phyloP scores from a whole-genome alignment of 2,329 filamentous ascomycete species.

The Fusarium nisikadoi region DNA sequence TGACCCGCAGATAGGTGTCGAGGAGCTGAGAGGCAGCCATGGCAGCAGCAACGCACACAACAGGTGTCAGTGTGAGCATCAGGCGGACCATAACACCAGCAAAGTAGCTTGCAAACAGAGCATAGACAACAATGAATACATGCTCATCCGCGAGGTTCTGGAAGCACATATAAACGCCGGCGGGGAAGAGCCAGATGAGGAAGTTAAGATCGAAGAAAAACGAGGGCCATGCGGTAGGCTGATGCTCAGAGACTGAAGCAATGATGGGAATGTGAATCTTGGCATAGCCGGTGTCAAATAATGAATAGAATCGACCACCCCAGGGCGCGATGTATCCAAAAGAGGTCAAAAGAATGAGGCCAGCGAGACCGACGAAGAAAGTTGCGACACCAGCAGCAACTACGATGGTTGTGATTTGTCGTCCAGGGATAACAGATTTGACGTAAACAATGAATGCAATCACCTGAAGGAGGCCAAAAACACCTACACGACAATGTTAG shows the following conservation, averaged over 20 bases:
- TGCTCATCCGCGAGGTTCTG: conserved; percentile 93
- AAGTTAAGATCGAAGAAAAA: conserved; percentile 99
- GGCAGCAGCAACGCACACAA: conserved; percentile 94
- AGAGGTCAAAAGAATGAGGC: conserved; percentile 86
- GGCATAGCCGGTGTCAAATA: conserved; percentile 98
- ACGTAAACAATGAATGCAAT: conserved; percentile 93
- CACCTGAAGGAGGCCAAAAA: conserved; percentile 95
- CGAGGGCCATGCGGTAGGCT: conserved; percentile 97
- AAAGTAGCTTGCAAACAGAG: conserved; percentile 97
- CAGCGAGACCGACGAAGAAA: conserved; percentile 77
- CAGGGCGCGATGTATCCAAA: conserved; percentile 95
- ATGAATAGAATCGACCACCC: conserved; percentile 98
- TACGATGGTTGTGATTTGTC: conserved; percentile 93
- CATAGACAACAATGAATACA: conserved; percentile 96
- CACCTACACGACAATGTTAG: conserved; percentile 64
- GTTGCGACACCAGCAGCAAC: conserved; percentile 78
- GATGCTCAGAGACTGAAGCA: conserved; percentile 98
- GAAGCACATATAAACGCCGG: conserved; percentile 98
- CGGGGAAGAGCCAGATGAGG: conserved; percentile 98
- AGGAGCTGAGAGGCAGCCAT: conserved; percentile 88
- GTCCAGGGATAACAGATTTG: conserved; percentile 85
- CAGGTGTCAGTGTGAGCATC: conserved; percentile 96
- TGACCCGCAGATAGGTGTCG: conserved; percentile 81
- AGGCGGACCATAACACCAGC: conserved; percentile 99
- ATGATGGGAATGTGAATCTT: conserved; percentile 99